A percentile compares a stretch with the other conserved stretches of the same genome.
Conservation (phyloP, 345 rosid genomes). For the Camelina laxa region DNA sequence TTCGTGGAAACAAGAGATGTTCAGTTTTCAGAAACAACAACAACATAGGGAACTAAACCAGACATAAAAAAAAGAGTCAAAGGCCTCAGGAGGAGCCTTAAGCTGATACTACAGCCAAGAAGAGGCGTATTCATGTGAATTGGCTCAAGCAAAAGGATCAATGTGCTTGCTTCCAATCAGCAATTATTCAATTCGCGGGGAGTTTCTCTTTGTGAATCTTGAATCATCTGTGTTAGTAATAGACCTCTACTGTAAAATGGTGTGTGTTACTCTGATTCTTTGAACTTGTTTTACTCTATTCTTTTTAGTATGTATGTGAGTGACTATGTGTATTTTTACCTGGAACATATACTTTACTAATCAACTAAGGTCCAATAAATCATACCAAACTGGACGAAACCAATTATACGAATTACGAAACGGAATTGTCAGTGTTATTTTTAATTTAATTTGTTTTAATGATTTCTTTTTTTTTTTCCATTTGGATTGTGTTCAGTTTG, state of each 20-base stretch:
- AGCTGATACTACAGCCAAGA: slow-evolving; percentile 25
- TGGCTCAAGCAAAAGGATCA: slow-evolving; percentile 23
- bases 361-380: not conserved
- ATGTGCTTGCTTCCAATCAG: slow-evolving; percentile 21
- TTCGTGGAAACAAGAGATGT: slow-evolving; percentile 30
- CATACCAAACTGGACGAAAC: not conserved
- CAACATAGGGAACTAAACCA: slow-evolving; percentile 16
- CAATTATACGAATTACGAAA: not conserved
- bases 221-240: slow-evolving; percentile 18
- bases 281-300: slow-evolving; percentile 33
- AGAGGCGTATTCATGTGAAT: slow-evolving; percentile 20
- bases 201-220: slow-evolving; percentile 29
- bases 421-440: not conserved
- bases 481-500: no score
- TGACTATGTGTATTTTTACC: not conserved
- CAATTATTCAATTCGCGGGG: slow-evolving; percentile 19
- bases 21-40: slow-evolving; percentile 33
- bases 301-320: slow-evolving; percentile 28
- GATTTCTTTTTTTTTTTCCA: no score
- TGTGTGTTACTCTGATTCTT: slow-evolving; percentile 40
- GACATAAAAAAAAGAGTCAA: slow-evolving; percentile 16
- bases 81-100: slow-evolving; percentile 14
- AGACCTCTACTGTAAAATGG: slow-evolving; percentile 34
- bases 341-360: slow-evolving; percentile 25
- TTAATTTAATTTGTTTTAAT: no score